phyloP scores from a whole-genome alignment of 108 stramenopile species.

The Skeletonema menzelii region DNA sequence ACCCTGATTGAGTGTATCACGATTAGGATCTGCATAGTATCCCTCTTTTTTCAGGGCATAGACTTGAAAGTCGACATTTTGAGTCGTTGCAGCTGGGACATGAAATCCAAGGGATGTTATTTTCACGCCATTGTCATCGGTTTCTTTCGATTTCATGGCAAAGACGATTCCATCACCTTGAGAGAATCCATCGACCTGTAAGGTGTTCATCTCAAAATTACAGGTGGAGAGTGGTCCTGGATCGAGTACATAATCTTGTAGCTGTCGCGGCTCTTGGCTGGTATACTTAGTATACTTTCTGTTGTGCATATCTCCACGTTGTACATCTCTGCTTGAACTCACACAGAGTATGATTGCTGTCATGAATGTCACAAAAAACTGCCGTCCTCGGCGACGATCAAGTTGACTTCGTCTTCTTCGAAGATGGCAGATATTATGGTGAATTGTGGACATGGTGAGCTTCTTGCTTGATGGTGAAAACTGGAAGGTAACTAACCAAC shows the following conservation, averaged over 20 bases:
- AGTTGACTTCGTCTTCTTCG: not conserved
- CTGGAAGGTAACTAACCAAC: no score
- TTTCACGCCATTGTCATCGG: not conserved
- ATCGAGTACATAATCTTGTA: not conserved
- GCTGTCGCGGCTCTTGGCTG: not conserved
- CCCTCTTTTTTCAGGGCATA: slow-evolving; percentile 20
- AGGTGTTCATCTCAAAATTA: not conserved
- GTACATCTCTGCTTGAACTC: not conserved
- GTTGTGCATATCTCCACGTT: not conserved
- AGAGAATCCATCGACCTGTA: not conserved
- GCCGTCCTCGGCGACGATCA: not conserved
- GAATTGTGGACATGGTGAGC: no score
- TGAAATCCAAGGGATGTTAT: slow-evolving; percentile 35
- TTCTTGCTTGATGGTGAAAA: not conserved
- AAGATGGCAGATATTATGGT: no score
- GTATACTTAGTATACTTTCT: not conserved
- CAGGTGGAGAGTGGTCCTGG: not conserved
- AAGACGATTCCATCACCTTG: slow-evolving; percentile 6
- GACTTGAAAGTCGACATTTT: slow-evolving; percentile 14
- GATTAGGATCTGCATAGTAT: slow-evolving; percentile 23
- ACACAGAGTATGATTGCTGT: not conserved
- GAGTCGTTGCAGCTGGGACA: slow-evolving; percentile 1
- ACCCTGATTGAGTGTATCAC: not conserved
- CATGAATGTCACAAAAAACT: not conserved
- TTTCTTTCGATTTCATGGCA: not conserved